Evolutionary conservation across 108 stramenopile species (phyloP).

Genomic region (Parietichytrium sp.): DNA sequence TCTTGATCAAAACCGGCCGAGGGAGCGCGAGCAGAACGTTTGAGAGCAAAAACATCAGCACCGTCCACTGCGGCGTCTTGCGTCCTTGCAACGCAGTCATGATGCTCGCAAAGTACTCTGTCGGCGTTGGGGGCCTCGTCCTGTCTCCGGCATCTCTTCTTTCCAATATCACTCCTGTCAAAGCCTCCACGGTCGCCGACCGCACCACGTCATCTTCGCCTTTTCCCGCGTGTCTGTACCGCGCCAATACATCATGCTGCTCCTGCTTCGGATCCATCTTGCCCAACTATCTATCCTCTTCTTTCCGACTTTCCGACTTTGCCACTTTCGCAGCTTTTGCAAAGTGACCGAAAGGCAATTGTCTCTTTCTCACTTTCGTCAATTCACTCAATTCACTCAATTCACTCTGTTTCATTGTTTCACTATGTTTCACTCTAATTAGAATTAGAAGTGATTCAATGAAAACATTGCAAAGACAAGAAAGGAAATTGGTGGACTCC

Average conservation of each 20-base stretch:
- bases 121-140: conserved; percentile 1
- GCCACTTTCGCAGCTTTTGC: too few species aligned
- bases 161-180: conserved; percentile 15
- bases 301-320: too few species aligned
- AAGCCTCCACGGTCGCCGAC: conserved; percentile 14
- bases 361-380: too few species aligned
- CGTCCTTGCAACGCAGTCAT: conserved; percentile 15
- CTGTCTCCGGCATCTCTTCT: not conserved
- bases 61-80: not conserved
- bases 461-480: too few species aligned
- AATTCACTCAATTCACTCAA: too few species aligned
- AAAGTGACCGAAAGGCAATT: too few species aligned
- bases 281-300: too few species aligned
- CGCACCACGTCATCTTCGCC: not conserved
- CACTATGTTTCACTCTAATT: too few species aligned
- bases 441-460: too few species aligned
- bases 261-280: too few species aligned
- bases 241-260: not conserved
- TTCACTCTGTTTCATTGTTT: too few species aligned
- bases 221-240: not conserved
- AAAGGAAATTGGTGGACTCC: too few species aligned
- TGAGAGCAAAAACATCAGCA: conserved; percentile 22
- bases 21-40: not conserved
- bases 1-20: not conserved
- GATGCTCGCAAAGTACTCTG: conserved; percentile 37